Percentiles rank a stretch among this genome's conserved stretches.
These are phyloP conservation scores for Sutorius australiensis DNA, from an alignment of 768 basidiomycete species.

Conservation along the genomic window DNA sequence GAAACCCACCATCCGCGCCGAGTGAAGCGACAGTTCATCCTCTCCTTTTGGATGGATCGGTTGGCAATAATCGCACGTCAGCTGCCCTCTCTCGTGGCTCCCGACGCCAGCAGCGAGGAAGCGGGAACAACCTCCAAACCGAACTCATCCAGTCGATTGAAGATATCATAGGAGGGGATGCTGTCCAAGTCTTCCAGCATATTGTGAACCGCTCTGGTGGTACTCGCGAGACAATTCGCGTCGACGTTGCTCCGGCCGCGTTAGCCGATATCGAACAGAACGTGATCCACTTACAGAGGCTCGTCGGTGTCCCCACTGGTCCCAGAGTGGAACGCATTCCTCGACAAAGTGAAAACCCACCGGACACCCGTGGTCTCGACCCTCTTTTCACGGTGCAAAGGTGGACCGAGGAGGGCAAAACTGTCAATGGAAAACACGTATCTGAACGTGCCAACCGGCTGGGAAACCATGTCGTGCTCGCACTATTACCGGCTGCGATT, in stretches of 20 bases:
- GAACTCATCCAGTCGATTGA: slow-evolving; percentile 77
- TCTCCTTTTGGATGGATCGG: slow-evolving; percentile 64
- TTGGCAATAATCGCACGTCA: slow-evolving; percentile 41
- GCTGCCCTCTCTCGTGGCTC: slow-evolving; percentile 43
- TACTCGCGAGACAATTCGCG: slow-evolving; percentile 63
- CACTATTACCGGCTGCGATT: slow-evolving; percentile 75
- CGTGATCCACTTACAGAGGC: slow-evolving; percentile 45
- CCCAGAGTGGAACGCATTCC: slow-evolving; percentile 59
- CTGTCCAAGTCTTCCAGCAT: slow-evolving; percentile 80
- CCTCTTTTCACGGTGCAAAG: slow-evolving; percentile 80
- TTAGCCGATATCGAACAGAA: slow-evolving; percentile 59
- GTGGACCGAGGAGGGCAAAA: slow-evolving; percentile 87
- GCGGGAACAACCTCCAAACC: slow-evolving; percentile 42
- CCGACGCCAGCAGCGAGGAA: slow-evolving; percentile 56
- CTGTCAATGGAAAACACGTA: slow-evolving; percentile 72
- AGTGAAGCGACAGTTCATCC: slow-evolving; percentile 79
- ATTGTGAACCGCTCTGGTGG: slow-evolving; percentile 62
- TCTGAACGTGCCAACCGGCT: slow-evolving; percentile 64
- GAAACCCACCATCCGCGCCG: slow-evolving; percentile 48
- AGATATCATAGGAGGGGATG: slow-evolving; percentile 76
- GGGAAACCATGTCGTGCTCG: slow-evolving; percentile 65
- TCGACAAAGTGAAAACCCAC: slow-evolving; percentile 46
- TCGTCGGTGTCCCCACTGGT: slow-evolving; percentile 45
- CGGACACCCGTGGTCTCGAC: slow-evolving; percentile 50
- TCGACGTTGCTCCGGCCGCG: slow-evolving; percentile 69